A percentile compares a stretch with the other conserved stretches of the same genome.
These are phyloP conservation scores for Toxicodendron radicans DNA, from an alignment of 345 rosid genomes.

Conservation along the genomic window DNA sequence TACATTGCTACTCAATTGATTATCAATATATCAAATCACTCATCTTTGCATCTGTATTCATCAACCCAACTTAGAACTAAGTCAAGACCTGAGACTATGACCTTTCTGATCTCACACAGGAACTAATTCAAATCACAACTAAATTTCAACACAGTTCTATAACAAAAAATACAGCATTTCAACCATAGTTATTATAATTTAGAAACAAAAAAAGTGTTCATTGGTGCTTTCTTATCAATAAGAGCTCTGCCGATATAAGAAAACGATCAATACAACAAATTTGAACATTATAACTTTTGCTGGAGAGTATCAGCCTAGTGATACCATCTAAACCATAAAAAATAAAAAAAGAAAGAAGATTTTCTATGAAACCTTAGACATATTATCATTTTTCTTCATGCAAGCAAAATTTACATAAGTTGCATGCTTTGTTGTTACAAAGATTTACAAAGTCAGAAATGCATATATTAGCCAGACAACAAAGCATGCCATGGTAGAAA, in stretches of 20 bases:
- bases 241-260: background rate
- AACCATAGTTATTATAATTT: no score
- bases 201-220: background rate
- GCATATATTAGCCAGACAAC: background rate
- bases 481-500: background rate
- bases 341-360: background rate
- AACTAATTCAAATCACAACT: background rate
- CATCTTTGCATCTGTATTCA: no score
- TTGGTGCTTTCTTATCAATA: background rate
- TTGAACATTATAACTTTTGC: background rate
- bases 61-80: background rate
- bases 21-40: no score
- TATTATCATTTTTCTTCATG: background rate
- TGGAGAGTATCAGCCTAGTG: background rate
- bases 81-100: background rate
- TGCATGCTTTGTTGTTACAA: background rate
- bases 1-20: no score
- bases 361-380: background rate
- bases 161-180: background rate
- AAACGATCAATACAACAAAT: background rate
- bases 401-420: background rate
- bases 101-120: background rate
- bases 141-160: background rate
- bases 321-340: background rate
- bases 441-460: background rate